Evolutionary conservation across 768 basidiomycete genomes (phyloP).

Genomic region (Boletus sp.): DNA sequence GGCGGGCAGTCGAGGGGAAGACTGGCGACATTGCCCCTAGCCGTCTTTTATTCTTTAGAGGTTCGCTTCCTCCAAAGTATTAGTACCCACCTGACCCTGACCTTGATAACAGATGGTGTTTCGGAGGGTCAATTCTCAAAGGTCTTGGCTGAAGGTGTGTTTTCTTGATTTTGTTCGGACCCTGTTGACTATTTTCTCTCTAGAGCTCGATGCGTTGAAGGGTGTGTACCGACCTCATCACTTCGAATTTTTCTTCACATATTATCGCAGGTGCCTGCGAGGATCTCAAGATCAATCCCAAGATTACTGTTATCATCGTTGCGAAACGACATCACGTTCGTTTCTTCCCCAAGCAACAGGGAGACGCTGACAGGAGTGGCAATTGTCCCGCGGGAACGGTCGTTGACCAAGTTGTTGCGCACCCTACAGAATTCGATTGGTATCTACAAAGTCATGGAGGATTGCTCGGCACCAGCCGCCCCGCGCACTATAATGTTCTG

Average conservation of each 20-base stretch:
- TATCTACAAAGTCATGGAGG: constrained; percentile 79
- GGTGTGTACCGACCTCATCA: constrained; percentile 37
- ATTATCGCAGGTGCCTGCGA: constrained; percentile 55
- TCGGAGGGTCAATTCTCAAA: constrained; percentile 54
- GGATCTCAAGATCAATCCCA: constrained; percentile 55
- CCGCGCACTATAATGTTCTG: constrained; percentile 51
- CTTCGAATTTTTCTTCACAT: constrained; percentile 2
- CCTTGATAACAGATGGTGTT: constrained; percentile 43
- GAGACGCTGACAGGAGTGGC: constrained; percentile 61
- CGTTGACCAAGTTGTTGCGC: constrained; percentile 65
- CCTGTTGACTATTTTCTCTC: constrained; percentile 1
- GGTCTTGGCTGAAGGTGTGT: constrained; percentile 53
- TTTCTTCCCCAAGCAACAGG: constrained; percentile 48
- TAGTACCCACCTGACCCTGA: constrained; percentile 6
- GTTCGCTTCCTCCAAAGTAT: constrained; percentile 33
- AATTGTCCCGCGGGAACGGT: constrained; percentile 81
- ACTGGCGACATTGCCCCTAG: constrained; percentile 47
- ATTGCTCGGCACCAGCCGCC: constrained; percentile 71
- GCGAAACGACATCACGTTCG: constrained; percentile 56
- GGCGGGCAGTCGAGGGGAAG: constrained; percentile 51
- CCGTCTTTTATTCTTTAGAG: constrained; percentile 75
- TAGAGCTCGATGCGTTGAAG: constrained; percentile 60
- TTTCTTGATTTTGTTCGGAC: neutral
- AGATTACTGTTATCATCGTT: constrained; percentile 76
- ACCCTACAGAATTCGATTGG: constrained; percentile 75